Evolutionary conservation across 2,329 filamentous ascomycete genomes (phyloP).

Genomic region (Fusarium sp.): DNA sequence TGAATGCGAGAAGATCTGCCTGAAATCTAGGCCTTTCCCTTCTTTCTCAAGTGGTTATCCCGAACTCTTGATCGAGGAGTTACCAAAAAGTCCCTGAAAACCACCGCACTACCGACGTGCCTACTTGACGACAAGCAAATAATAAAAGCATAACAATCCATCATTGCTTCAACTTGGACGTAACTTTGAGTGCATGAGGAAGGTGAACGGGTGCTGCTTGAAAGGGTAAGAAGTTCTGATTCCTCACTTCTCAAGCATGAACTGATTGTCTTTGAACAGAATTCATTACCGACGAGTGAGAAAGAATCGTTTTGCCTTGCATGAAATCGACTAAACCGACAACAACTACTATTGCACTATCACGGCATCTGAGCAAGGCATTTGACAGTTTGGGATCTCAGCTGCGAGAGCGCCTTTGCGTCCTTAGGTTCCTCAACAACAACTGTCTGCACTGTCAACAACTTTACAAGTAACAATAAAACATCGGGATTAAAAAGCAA

Average conservation of each 20-base stretch:
- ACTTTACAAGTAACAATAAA: neutral
- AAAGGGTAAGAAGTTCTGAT: neutral
- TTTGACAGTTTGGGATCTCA: neutral
- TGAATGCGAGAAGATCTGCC: neutral
- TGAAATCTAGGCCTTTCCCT: neutral
- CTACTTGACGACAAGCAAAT: neutral
- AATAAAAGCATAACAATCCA: rapidly evolving
- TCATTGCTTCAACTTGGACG: neutral
- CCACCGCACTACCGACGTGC: neutral
- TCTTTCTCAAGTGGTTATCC: neutral
- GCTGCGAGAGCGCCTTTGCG: neutral
- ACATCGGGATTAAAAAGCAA: neutral
- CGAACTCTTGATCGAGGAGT: neutral
- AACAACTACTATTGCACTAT: neutral
- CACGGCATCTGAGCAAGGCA: neutral
- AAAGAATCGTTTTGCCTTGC: neutral
- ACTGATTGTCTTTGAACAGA: neutral
- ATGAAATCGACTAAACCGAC: neutral
- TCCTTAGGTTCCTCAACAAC: neutral
- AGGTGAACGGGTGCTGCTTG: neutral
- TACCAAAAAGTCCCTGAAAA: neutral
- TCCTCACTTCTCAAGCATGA: neutral
- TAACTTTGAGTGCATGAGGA: neutral
- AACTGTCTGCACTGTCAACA: neutral
- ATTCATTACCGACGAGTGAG: neutral